Base-by-base conservation (phyloP, 495 filamentous ascomycete species). In the Entonaema liquescens region DNA sequence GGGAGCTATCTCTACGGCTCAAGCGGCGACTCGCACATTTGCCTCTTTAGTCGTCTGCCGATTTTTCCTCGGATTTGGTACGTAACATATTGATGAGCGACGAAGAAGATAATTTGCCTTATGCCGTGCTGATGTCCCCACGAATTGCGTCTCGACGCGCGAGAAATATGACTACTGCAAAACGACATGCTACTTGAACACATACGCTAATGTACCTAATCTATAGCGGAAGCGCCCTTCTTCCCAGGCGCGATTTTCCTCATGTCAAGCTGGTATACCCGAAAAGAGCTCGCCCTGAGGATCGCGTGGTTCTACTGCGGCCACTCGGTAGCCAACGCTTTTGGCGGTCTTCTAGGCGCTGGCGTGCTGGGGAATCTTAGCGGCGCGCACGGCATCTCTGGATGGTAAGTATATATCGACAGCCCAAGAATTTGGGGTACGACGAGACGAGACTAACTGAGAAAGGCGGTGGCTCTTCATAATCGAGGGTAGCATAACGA, bases 21-120 rank as follows among this genome's bases (percentile, higher is more conserved):
- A 87, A 33, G 87, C 86, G 7, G 85, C 81, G 17, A 81, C 82
- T 0, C 76, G 81, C 4, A 89, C 79, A 55, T 91, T 84, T 65
- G 76, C 79, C 17, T 85, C 87, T 9, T 79, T 91, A 26, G 75
- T 90, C 6, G 84, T 81, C 0, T 82, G 87, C 57, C 83, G 89
- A 12, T 90, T 91, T 79, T 86, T 91, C 52, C 82, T 92, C 3
- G 89, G 89, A 59, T 86, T 90, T 38, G 83, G 70, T 72, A 72
- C 15, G 70, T 56, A 56, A 35, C 0, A 23, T 23, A 23, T 21
- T 56, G 2, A 11, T 7, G 7, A 17, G 1, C 29, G 21, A 35
- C 15, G 19, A n/a, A 15, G 2, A 21, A 17, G 26, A 17, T 15
- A 50, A 19, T 7, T 3, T 33, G 3, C 9, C 26, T 15, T 31